Evolutionary conservation across 192 early-diverging fungal species (phyloP).

Genomic region (Chytriomyces sp.): DNA sequence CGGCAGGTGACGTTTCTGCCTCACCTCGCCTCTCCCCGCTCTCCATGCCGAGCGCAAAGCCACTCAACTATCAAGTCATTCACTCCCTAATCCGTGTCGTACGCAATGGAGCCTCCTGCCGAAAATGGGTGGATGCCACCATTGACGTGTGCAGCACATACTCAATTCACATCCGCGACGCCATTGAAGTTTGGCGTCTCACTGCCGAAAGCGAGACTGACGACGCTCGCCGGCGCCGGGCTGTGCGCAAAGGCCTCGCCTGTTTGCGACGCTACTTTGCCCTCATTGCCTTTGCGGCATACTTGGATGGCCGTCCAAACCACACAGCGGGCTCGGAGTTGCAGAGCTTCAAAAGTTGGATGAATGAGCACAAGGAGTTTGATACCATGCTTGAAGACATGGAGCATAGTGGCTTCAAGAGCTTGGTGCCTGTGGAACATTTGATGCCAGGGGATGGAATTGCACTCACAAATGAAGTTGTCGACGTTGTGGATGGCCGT

Average conservation of each 20-base stretch:
- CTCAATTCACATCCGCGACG: constrained; percentile 56
- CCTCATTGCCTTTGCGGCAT: constrained; percentile 61
- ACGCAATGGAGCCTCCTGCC: constrained; percentile 58
- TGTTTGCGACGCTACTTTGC: constrained; percentile 56
- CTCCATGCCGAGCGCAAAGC: constrained; percentile 2
- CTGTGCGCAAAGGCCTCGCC: constrained; percentile 33
- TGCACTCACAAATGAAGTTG: constrained; percentile 59
- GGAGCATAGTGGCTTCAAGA: constrained; percentile 27
- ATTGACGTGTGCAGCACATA: constrained; percentile 54
- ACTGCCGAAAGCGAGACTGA: constrained; percentile 40
- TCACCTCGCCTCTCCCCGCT: background rate
- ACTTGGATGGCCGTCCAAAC: constrained; percentile 49
- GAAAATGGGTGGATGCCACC: constrained; percentile 55
- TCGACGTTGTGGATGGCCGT: constrained; percentile 53
- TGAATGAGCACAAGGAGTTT: constrained; percentile 56
- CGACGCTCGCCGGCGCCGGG: constrained; percentile 28
- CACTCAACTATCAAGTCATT: constrained; percentile 57
- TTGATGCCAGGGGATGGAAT: constrained; percentile 61
- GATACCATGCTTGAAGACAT: constrained; percentile 52
- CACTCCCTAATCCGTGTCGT: constrained; percentile 66
- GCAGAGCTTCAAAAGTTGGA: constrained; percentile 59
- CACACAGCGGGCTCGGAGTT: constrained; percentile 19
- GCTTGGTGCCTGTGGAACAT: constrained; percentile 42
- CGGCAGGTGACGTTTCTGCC: background rate
- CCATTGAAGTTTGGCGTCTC: constrained; percentile 51